Evolutionary conservation across 73 alveolate species (phyloP).

Genomic region (Symbiodinium natans): DNA sequence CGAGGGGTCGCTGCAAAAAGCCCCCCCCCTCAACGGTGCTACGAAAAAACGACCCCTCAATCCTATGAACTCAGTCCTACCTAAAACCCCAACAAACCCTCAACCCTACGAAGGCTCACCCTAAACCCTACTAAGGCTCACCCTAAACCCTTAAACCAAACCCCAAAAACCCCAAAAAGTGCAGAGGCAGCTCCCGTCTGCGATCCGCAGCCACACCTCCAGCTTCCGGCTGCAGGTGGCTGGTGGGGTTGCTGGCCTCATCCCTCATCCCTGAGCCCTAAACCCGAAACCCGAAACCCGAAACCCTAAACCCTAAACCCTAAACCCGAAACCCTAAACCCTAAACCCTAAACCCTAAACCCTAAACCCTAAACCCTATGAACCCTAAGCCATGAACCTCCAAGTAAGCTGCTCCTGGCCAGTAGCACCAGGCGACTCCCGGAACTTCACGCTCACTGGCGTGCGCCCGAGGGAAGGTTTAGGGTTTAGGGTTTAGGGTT

Average conservation of each 20-base stretch:
- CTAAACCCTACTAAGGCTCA: too few relatives aligned
- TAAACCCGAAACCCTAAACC: neutral
- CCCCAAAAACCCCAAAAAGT: too few relatives aligned
- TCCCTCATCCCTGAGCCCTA: neutral
- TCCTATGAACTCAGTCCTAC: too few relatives aligned
- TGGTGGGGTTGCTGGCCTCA: neutral
- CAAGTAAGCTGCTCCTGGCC: neutral
- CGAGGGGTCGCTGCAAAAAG: too few relatives aligned
- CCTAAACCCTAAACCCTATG: neutral
- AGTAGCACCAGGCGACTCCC: slow-evolving; percentile 9
- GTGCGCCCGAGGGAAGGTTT: neutral
- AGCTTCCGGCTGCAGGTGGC: neutral
- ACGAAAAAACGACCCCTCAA: too few relatives aligned
- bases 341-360: neutral
- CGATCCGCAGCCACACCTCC: neutral
- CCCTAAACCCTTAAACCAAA: too few relatives aligned
- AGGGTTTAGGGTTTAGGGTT: neutral
- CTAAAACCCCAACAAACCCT: too few relatives aligned
- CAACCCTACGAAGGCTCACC: too few relatives aligned
- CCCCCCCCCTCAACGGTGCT: too few relatives aligned
- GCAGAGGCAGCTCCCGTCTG: neutral
- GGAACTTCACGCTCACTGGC: neutral
- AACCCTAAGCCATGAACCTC: neutral
- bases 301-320: neutral
- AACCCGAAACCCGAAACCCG: neutral